phyloP scores from a whole-genome alignment of 2,329 filamentous ascomycete species.

The Botryotinia narcissicola region DNA sequence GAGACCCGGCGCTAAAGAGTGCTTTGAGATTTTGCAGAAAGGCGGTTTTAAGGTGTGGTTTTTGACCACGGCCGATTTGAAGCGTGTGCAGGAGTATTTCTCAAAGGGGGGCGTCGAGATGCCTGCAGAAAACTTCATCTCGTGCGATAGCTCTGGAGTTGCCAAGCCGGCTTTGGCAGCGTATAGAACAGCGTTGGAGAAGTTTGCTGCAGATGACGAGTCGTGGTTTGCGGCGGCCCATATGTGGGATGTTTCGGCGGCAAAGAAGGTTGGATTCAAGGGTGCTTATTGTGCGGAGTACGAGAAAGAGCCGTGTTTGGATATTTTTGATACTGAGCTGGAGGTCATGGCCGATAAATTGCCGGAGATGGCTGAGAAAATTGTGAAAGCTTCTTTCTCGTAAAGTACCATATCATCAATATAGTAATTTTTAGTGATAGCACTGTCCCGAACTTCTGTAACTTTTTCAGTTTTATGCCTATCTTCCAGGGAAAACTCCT shows the following conservation, averaged over 20 bases:
- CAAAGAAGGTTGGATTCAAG: slow-evolving; percentile 48
- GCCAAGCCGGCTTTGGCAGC: slow-evolving; percentile 50
- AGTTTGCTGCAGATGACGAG: slow-evolving; percentile 41
- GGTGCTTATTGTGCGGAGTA: slow-evolving; percentile 53
- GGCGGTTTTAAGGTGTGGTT: slow-evolving; percentile 52
- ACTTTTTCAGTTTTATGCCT: not conserved
- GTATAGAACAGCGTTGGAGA: slow-evolving; percentile 45
- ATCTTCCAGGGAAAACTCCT: not conserved
- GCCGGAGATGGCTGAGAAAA: slow-evolving; percentile 47
- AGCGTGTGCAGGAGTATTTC: slow-evolving; percentile 52
- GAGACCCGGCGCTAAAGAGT: slow-evolving; percentile 43
- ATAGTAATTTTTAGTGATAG: not conserved
- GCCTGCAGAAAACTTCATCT: slow-evolving; percentile 49
- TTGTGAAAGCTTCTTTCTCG: slow-evolving; percentile 25
- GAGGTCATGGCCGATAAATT: slow-evolving; percentile 50
- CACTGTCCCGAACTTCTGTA: not conserved
- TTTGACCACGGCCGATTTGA: slow-evolving; percentile 50
- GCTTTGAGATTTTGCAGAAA: slow-evolving; percentile 44
- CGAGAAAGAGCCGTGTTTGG: slow-evolving; percentile 50
- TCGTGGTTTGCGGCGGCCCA: slow-evolving; percentile 59
- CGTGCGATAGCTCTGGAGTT: slow-evolving; percentile 49
- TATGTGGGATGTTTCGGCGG: slow-evolving; percentile 58
- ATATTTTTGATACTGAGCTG: slow-evolving; percentile 49
- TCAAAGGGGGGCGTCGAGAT: slow-evolving; percentile 47
- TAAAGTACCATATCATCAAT: not conserved